Evolutionary conservation across 352 stramenopile genomes (phyloP).

Genomic region (Paralagenidium karlingii): DNA sequence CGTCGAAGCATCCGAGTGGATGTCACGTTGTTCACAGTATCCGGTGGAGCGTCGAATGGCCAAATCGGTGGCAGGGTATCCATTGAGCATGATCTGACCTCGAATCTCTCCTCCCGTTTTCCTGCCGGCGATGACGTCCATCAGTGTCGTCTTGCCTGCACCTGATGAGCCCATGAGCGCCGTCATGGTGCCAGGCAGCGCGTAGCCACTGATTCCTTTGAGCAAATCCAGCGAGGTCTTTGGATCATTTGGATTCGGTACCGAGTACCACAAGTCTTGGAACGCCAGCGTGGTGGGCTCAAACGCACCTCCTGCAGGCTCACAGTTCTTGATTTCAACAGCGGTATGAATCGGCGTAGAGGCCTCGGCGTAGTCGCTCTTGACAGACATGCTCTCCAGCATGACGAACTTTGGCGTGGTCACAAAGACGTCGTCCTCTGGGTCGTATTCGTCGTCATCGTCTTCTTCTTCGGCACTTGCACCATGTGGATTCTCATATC

Average conservation of each 20-base stretch:
- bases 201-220: constrained; percentile 42
- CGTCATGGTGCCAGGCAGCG: constrained; percentile 39
- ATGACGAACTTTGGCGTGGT: background rate
- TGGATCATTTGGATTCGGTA: constrained; percentile 18
- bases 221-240: constrained; percentile 14
- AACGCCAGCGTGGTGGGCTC: constrained; percentile 6
- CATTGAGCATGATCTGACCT: constrained; percentile 58
- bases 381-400: background rate
- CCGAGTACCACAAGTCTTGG: constrained; percentile 6
- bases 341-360: background rate
- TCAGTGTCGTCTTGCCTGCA: constrained; percentile 89
- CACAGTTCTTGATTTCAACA: background rate
- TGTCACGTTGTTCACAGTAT: constrained; percentile 84
- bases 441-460: background rate
- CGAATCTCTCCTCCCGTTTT: constrained; percentile 75
- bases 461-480: background rate
- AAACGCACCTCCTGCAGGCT: background rate
- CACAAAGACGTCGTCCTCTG: background rate
- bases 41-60: constrained; percentile 41
- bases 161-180: constrained; percentile 63
- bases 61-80: constrained; percentile 29
- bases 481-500: constrained; percentile 29
- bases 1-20: constrained; percentile 82
- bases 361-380: background rate
- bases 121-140: constrained; percentile 89